Evolutionary conservation across 75 land plant genomes (phyloP).

Genomic region (Selaginella tamariscina): DNA sequence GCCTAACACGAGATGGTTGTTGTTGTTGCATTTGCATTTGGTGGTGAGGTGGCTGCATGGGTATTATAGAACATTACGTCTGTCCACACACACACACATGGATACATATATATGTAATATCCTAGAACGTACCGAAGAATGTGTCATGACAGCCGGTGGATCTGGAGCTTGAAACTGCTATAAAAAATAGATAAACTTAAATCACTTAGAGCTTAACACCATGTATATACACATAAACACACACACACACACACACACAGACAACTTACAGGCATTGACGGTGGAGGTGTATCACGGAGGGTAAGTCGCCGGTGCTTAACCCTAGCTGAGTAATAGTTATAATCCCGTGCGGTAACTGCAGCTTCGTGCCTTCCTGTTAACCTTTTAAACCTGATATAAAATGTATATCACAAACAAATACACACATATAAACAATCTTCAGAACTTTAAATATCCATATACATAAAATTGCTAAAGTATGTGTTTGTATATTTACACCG

Average conservation of each 20-base stretch:
- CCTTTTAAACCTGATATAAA: conserved; percentile 60
- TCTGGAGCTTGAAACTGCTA: background rate
- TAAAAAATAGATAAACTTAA: background rate
- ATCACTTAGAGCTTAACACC: background rate
- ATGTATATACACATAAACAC: background rate
- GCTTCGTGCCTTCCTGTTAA: conserved; percentile 92
- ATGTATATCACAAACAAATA: background rate
- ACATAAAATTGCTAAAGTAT: background rate
- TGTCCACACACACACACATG: background rate
- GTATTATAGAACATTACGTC: background rate
- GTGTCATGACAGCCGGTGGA: background rate
- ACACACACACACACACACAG: background rate
- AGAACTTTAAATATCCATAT: background rate
- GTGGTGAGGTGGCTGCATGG: conserved; percentile 35
- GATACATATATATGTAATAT: background rate
- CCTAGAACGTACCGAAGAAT: conserved; percentile 30
- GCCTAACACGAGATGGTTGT: conserved; percentile 38
- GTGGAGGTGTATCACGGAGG: conserved; percentile 34
- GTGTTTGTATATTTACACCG: background rate
- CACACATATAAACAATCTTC: background rate
- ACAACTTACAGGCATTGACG: conserved; percentile 36
- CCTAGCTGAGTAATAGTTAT: conserved; percentile 83
- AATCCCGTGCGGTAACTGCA: conserved; percentile 61
- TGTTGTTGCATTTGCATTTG: conserved; percentile 42
- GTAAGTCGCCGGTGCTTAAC: conserved; percentile 77